phyloP scores from a whole-genome alignment of 2,329 filamentous ascomycete genomes.

The Chalaropsis ovoidea region DNA sequence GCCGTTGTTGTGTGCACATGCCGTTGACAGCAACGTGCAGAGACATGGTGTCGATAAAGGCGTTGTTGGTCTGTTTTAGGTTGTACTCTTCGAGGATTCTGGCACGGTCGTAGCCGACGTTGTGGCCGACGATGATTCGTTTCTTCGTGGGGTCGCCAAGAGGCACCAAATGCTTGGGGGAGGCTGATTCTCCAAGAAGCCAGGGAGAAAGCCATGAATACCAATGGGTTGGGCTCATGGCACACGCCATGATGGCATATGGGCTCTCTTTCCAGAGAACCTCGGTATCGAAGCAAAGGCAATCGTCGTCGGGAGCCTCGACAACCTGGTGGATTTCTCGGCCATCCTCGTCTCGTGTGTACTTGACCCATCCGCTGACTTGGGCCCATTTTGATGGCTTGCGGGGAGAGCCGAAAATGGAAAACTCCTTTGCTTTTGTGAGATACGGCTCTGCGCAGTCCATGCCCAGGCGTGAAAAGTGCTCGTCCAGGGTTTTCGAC shows the following conservation, averaged over 20 bases:
- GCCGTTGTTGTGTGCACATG: slow-evolving; percentile 94
- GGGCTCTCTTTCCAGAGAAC: slow-evolving; percentile 90
- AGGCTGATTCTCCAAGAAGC: slow-evolving; percentile 72
- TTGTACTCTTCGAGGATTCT: slow-evolving; percentile 83
- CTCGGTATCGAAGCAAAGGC: slow-evolving; percentile 91
- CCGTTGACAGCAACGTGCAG: slow-evolving; percentile 95
- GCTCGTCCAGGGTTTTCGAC: slow-evolving; percentile 67
- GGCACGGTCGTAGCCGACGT: slow-evolving; percentile 88
- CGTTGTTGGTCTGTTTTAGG: slow-evolving; percentile 69
- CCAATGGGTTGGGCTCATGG: slow-evolving; percentile 80
- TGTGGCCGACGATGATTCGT: slow-evolving; percentile 82
- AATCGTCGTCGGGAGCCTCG: slow-evolving; percentile 64
- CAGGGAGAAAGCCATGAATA: slow-evolving; percentile 97
- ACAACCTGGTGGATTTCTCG: slow-evolving; percentile 46
- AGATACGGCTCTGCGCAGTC: slow-evolving; percentile 83
- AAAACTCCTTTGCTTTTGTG: slow-evolving; percentile 62
- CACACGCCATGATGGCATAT: slow-evolving; percentile 95
- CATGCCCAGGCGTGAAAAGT: slow-evolving; percentile 79
- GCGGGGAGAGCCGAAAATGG: slow-evolving; percentile 48
- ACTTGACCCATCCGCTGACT: slow-evolving; percentile 89
- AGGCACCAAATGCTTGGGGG: slow-evolving; percentile 72
- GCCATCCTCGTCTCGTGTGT: slow-evolving; percentile 59
- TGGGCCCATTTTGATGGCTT: slow-evolving; percentile 62
- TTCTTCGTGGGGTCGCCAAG: slow-evolving; percentile 64
- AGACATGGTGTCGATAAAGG: slow-evolving; percentile 95